A percentile compares a stretch with the other conserved stretches of the same genome.
These are phyloP conservation scores for Blastomyces parvus DNA, from an alignment of 2,329 filamentous ascomycete species.

Conservation along the genomic window DNA sequence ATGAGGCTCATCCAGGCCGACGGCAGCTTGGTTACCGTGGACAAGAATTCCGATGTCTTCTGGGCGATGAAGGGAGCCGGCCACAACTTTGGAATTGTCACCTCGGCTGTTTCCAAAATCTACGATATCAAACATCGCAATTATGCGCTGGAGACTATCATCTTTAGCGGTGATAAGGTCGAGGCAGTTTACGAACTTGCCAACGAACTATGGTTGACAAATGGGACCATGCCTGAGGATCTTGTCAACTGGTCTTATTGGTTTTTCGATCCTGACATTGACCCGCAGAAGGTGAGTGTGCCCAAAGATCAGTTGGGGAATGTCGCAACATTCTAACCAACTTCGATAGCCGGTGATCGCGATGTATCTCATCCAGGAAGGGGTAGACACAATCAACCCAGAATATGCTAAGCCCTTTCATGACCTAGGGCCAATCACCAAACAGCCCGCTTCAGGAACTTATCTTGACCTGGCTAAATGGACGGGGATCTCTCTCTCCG, in stretches of 20 bases:
- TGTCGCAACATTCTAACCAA: neutral
- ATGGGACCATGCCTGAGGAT: conserved; percentile 37
- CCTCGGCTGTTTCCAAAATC: conserved; percentile 39
- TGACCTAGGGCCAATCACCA: conserved; percentile 32
- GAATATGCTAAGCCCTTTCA: conserved; percentile 38
- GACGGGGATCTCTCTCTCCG: conserved; percentile 33
- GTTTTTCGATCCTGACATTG: conserved; percentile 22
- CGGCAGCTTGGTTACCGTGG: conserved; percentile 35
- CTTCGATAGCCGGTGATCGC: conserved; percentile 22
- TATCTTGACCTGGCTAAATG: conserved; percentile 40
- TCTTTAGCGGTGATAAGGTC: conserved; percentile 43
- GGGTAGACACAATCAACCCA: conserved; percentile 33
- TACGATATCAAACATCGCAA: conserved; percentile 33
- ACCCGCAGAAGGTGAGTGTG: conserved; percentile 20
- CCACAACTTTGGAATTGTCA: conserved; percentile 52
- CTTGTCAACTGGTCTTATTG: conserved; percentile 41
- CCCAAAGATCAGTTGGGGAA: neutral
- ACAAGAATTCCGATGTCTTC: conserved; percentile 42
- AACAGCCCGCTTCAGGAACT: conserved; percentile 28
- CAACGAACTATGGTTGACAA: conserved; percentile 39
- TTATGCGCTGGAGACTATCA: conserved; percentile 36
- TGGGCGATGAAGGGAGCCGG: conserved; percentile 51
- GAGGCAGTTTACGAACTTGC: conserved; percentile 40
- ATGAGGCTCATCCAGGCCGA: conserved; percentile 45
- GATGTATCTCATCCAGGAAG: conserved; percentile 27